These are phyloP conservation scores for Microbotryum saponariae DNA, from an alignment of 1,284 basidiomycete species.

Conservation along the genomic window DNA sequence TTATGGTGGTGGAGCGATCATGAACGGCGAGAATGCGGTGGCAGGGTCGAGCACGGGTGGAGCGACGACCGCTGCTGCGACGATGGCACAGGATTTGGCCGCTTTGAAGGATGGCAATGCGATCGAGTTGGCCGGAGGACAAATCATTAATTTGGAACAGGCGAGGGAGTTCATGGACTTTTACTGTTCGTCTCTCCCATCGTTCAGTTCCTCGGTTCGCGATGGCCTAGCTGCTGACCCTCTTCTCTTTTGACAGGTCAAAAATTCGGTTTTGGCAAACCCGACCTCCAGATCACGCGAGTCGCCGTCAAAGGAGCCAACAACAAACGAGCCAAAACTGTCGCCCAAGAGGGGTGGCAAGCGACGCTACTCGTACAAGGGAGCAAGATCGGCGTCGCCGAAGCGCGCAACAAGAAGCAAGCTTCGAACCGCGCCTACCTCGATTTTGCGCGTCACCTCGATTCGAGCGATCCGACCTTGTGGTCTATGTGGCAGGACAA, in stretches of 20 bases:
- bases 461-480: constrained; percentile 67
- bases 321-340: constrained; percentile 29
- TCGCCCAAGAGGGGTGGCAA: constrained; percentile 52
- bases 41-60: constrained; percentile 1
- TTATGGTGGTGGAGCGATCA: not conserved
- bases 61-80: not conserved
- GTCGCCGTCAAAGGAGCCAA: constrained; percentile 22
- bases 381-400: constrained; percentile 69
- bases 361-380: constrained; percentile 74
- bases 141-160: constrained; percentile 60
- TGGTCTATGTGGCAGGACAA: constrained; percentile 61
- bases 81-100: constrained; percentile 1
- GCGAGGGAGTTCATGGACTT: constrained; percentile 91
- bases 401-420: constrained; percentile 62
- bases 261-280: constrained; percentile 68
- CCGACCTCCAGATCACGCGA: constrained; percentile 59
- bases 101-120: constrained; percentile 21
- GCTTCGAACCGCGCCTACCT: constrained; percentile 71
- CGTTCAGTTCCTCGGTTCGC: too few relatives aligned
- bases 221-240: not conserved
- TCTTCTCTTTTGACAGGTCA: constrained; percentile 34
- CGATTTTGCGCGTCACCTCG: constrained; percentile 79
- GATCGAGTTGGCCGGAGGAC: constrained; percentile 56
- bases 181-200: constrained; percentile 57
- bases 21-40: constrained; percentile 42